Evolutionary conservation across 257 asterid genomes (phyloP).

Genomic region (Solanum pimpinellifolium): DNA sequence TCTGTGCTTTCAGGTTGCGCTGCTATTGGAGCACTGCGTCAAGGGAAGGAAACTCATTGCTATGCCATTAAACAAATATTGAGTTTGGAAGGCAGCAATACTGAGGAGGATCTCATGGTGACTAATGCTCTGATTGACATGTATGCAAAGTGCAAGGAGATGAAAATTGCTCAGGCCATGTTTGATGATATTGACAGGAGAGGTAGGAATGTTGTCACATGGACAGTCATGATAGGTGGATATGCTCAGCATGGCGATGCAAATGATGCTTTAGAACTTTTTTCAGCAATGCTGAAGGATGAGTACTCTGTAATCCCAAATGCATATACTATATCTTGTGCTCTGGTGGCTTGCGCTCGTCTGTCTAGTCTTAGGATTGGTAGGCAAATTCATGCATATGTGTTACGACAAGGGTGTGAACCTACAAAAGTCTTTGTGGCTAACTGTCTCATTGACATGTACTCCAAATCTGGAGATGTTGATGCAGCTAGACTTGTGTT

Average conservation of each 20-base stretch:
- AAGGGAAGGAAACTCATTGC: conserved; percentile 70
- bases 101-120: conserved; percentile 78
- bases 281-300: conserved; percentile 46
- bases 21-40: conserved; percentile 45
- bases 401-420: conserved; percentile 45
- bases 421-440: conserved; percentile 57
- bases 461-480: conserved; percentile 79
- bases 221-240: conserved; percentile 93
- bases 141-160: conserved; percentile 66
- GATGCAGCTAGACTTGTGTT: conserved; percentile 62
- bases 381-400: conserved; percentile 59
- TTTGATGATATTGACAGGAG: conserved; percentile 37
- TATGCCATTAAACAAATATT: conserved; percentile 32
- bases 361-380: conserved; percentile 59
- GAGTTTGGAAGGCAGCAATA: conserved; percentile 30
- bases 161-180: conserved; percentile 38
- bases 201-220: conserved; percentile 69
- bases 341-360: conserved; percentile 77
- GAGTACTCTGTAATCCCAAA: conserved; percentile 42
- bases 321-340: conserved; percentile 69
- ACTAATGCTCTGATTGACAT: conserved; percentile 70
- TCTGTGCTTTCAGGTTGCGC: conserved; percentile 85
- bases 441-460: conserved; percentile 88
- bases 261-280: conserved; percentile 50
- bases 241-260: conserved; percentile 85